Evolutionary conservation across 192 early-diverging fungal genomes (phyloP), one percentile per base, ranked within the genome.

Genomic region (Backusella tuberculispora): DNA sequence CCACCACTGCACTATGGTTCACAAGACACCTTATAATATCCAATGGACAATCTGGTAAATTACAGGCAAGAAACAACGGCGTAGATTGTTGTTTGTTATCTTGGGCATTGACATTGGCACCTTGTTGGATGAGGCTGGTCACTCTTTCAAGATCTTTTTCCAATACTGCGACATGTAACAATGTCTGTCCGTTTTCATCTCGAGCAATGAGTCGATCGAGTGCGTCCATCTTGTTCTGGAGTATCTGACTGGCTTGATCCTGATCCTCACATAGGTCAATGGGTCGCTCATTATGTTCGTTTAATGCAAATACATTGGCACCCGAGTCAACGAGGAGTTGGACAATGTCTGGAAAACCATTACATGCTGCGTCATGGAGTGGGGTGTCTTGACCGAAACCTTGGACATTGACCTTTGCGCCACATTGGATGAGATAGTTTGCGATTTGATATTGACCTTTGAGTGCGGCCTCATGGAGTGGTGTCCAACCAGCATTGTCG

Each of bases 341-440:
- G 2, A 87, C 82, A 60, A 81, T 79, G 34, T 82, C 82, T 4
- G 72, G 69, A 67, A 80, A 84, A 2, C 83, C 82, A 60, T 86
- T 84, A 42, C 74, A 77, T 64, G 81, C 80, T 15, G 90, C 87
- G 14, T 90, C 90, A 67, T 92, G 90, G 24, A 92, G 75, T 13
- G 90, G 88, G 19, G 90, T 92, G 69, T 90, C 88, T 14, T 87
- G 86, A 43, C 86, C 89, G 73, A 87, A 87, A 1, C 89, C 88
- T 21, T 84, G 84, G 1, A 85, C 86, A 37, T 84, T 80, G 63
- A 86, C 83, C 3, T 87, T 84, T 4, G 86, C 90, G 4, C 89
- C 88, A 63, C 82, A 84, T 17, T 87, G 81, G 17, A 87, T 81
- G 6, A 87, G 71, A 45, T 83, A 80, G 50, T 85, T 78, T 41